Evolutionary conservation across 208 protist genomes (phyloP).

Genomic region (Crithidia sp.): DNA sequence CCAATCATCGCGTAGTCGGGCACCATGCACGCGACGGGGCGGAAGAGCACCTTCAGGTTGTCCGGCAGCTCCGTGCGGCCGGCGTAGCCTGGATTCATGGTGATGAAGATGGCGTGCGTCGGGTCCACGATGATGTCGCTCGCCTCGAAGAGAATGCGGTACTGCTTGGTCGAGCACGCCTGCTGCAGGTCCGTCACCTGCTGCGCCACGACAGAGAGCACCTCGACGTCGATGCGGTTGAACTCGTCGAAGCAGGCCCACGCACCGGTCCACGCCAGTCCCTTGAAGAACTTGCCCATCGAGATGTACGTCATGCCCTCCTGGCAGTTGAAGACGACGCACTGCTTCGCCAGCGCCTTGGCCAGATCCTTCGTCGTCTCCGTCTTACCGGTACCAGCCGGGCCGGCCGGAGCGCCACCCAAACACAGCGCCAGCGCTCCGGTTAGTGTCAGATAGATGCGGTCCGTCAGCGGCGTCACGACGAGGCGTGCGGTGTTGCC

Average conservation of each 20-base stretch:
- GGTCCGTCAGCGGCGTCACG: slow-evolving; percentile 97
- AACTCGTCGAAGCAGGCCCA: slow-evolving; percentile 99
- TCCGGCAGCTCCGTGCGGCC: slow-evolving; percentile 98
- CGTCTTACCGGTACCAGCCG: slow-evolving; percentile 98
- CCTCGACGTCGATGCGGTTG: slow-evolving; percentile 98
- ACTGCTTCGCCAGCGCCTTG: slow-evolving; percentile 97
- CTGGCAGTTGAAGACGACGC: slow-evolving; percentile 98
- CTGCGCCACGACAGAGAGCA: slow-evolving; percentile 96
- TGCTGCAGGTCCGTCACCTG: slow-evolving; percentile 97
- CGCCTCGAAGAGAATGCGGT: slow-evolving; percentile 94
- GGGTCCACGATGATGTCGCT: slow-evolving; percentile 94
- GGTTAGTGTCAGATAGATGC: slow-evolving; percentile 97
- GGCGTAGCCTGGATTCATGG: slow-evolving; percentile 99
- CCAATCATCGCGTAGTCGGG: slow-evolving; percentile 99
- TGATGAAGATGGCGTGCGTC: slow-evolving; percentile 97
- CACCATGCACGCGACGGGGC: slow-evolving; percentile 98
- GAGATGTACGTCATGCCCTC: slow-evolving; percentile 96
- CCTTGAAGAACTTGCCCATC: slow-evolving; percentile 98
- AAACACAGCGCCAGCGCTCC: slow-evolving; percentile 93
- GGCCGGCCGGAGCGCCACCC: slow-evolving; percentile 95
- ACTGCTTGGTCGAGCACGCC: slow-evolving; percentile 92
- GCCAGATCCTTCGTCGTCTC: slow-evolving; percentile 98
- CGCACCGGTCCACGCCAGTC: slow-evolving; percentile 95
- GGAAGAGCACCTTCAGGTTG: slow-evolving; percentile 98
- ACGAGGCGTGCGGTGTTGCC: slow-evolving; percentile 97